Base-by-base conservation (phyloP, 2,329 filamentous ascomycete species). In the Cytospora leucostoma region DNA sequence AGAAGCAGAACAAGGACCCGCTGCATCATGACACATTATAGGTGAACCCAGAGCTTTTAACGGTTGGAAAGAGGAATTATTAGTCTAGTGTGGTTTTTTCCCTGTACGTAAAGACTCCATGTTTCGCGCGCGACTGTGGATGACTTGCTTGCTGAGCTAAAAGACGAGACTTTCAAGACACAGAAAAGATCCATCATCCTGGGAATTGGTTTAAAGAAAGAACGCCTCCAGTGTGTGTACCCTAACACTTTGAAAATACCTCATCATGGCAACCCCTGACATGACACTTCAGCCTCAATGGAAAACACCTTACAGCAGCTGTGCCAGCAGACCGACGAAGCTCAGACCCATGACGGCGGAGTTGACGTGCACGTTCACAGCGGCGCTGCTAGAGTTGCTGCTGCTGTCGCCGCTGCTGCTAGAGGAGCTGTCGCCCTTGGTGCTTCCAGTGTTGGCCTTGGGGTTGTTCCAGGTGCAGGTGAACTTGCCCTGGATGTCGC, bases 401-500 rank as follows among this genome's bases (percentile, higher is more conserved):
- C 55, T 69, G 33, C 67, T 66, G 64, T 68, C 61, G 59, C 74
- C 72, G 62, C 72, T 71, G 59, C 67, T 68, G 55, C 65, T 69
- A 60, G 74, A 71, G 60, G 72, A 73, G 56, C 74, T 69, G 40
- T 69, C 68, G 66, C 73, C 71, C 66, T 72, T 54, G 67, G 67
- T 67, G 65, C 75, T 79, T 67, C 79, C 81, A 67, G 80, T 73
- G 76, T 85, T 85, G 73, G 84, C 84, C 52, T 79, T 71, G 56
- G 75, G 74, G 72, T 83, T 81, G 73, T 84, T 78, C 71, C 78
- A 78, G 34, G 75, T 75, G 80, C 85, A 88, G 37, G 70, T 75
- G 71, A 74, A 79, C 67, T 74, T 74, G 68, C 84, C 85, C 74
- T 80, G 78, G 67, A 83, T 75, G 61, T 74, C 64, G 68, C 76